Percentiles rank a stretch among this genome's conserved stretches.
Conservation (phyloP, 2,329 filamentous ascomycete genomes). For the Dactylellina parvicollis region DNA sequence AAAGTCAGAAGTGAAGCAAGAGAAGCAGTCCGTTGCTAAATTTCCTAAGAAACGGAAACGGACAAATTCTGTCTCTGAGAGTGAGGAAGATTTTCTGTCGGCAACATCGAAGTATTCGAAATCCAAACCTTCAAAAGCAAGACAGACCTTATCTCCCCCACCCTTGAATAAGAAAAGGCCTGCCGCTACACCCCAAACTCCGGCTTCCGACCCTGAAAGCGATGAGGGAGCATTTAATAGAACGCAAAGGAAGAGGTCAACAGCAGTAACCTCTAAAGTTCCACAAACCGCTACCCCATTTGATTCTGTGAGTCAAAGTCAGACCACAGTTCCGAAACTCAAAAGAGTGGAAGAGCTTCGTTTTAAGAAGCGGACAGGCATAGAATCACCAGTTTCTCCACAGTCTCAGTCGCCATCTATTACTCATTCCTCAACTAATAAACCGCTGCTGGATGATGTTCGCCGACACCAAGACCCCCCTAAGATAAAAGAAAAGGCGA, state of each 20-base stretch:
- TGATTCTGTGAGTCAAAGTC: neutral
- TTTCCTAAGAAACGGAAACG: constrained; percentile 1
- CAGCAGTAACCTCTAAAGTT: neutral
- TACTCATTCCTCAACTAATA: too few relatives aligned
- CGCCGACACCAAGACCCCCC: neutral
- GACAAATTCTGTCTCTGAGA: neutral
- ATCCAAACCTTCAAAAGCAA: too few relatives aligned
- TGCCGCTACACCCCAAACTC: neutral
- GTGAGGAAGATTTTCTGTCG: too few relatives aligned
- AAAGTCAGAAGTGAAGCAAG: neutral
- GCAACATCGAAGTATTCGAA: too few relatives aligned
- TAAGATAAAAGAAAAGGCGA: neutral
- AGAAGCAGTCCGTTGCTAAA: neutral
- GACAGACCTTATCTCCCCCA: neutral
- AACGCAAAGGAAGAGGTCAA: neutral
- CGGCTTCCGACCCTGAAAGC: neutral
- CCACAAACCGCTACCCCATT: neutral
- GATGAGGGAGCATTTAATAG: constrained; percentile 24
- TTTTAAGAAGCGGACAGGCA: constrained; percentile 10
- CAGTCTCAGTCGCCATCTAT: too few relatives aligned
- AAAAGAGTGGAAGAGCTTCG: constrained; percentile 1
- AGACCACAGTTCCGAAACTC: neutral
- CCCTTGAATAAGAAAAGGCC: neutral
- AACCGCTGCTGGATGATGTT: too few relatives aligned
- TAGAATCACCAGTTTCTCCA: neutral